A percentile compares a stretch with the other conserved stretches of the same genome.
phyloP scores from a whole-genome alignment of 78 protist genomes.

The Ministeria vibrans region DNA sequence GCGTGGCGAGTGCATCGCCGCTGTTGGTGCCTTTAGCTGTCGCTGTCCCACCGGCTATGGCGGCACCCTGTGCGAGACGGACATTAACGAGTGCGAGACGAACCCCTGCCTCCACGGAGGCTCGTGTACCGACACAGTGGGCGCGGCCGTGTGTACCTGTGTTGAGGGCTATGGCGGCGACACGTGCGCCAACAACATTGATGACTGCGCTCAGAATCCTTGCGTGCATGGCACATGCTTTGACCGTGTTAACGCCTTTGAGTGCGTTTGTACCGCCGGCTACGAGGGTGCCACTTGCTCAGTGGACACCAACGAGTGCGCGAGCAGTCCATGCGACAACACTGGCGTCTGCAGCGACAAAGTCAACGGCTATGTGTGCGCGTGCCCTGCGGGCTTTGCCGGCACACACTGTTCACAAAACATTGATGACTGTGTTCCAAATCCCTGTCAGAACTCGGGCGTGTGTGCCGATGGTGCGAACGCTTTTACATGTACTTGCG shows the following conservation, averaged over 20 bases:
- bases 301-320: neutral
- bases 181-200: neutral
- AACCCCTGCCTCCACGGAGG: conserved; percentile 4
- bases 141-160: neutral
- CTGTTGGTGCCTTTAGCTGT: no score
- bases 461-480: neutral
- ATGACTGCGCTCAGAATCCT: no score
- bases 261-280: neutral
- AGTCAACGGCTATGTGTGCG: neutral
- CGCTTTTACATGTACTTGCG: neutral
- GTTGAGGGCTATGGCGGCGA: neutral
- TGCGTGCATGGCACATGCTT: neutral
- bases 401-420: neutral
- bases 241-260: neutral
- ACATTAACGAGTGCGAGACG: neutral
- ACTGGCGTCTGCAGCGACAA: neutral
- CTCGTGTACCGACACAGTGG: neutral
- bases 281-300: neutral
- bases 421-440: neutral
- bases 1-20: no score
- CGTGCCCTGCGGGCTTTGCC: neutral
- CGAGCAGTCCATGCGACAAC: neutral
- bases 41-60: no score
- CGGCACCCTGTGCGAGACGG: neutral
- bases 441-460: conserved; percentile 2